These are phyloP conservation scores for Gyromitra esculenta DNA, from an alignment of 2,329 filamentous ascomycete species.

Conservation along the genomic window DNA sequence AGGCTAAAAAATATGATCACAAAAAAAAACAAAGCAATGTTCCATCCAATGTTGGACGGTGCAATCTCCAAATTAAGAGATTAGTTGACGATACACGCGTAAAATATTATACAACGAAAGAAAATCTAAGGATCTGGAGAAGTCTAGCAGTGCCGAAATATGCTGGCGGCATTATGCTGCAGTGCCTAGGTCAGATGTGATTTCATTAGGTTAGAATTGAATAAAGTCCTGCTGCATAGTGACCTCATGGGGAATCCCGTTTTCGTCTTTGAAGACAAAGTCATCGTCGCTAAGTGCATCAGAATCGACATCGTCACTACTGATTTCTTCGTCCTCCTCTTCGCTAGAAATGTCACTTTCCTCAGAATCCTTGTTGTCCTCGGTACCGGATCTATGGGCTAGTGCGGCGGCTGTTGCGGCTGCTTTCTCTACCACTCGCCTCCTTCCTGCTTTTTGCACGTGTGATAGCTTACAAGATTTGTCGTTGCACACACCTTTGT, in stretches of 20 bases:
- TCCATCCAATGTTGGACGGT: constrained; percentile 43
- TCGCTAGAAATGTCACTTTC: constrained; percentile 80
- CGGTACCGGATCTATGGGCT: constrained; percentile 60
- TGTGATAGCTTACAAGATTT: constrained; percentile 86
- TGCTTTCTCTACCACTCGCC: constrained; percentile 68
- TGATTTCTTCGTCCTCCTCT: constrained; percentile 70
- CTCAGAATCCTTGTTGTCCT: constrained; percentile 64
- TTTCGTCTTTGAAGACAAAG: constrained; percentile 60
- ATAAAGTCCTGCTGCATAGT: constrained; percentile 55
- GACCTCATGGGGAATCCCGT: constrained; percentile 44
- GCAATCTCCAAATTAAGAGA: constrained; percentile 39
- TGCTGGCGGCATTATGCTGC: constrained; percentile 27
- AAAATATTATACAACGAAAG: constrained; percentile 44
- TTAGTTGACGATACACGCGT: constrained; percentile 43
- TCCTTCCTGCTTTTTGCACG: constrained; percentile 84
- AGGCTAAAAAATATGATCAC: constrained; percentile 39
- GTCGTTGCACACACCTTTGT: constrained; percentile 82
- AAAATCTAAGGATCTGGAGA: constrained; percentile 40
- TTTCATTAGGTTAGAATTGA: constrained; percentile 50
- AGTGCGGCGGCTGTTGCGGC: constrained; percentile 55
- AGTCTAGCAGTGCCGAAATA: constrained; percentile 25
- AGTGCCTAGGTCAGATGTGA: constrained; percentile 34
- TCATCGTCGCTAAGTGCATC: constrained; percentile 69
- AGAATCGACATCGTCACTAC: constrained; percentile 82
- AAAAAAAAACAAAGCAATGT: constrained; percentile 45